phyloP scores from a whole-genome alignment of 2,329 filamentous ascomycete genomes.

The Nigrospora osmanthi region DNA sequence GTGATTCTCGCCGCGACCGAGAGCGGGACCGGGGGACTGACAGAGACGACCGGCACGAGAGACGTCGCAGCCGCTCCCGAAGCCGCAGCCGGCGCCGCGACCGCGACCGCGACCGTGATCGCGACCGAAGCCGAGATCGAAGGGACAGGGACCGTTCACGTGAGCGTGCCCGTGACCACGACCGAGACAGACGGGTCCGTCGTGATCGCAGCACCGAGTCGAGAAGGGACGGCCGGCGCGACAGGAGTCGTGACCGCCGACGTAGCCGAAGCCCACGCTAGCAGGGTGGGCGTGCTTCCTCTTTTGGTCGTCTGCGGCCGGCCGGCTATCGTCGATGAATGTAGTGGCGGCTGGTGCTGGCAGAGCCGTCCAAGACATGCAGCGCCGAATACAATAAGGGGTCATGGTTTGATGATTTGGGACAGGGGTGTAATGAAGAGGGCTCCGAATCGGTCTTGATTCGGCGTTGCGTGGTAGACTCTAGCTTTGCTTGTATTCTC shows the following conservation, averaged over 20 bases:
- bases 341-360: too few species aligned
- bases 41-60: slow-evolving; percentile 13
- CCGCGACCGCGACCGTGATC: slow-evolving; percentile 20
- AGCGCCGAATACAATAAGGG: too few species aligned
- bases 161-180: slow-evolving; percentile 15
- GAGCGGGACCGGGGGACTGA: slow-evolving; percentile 19
- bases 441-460: too few species aligned
- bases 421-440: too few species aligned
- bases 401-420: too few species aligned
- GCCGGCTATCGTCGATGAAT: too few species aligned
- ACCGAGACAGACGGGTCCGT: slow-evolving; percentile 21
- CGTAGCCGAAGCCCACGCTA: slow-evolving; percentile 18
- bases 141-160: slow-evolving; percentile 11
- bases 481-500: too few species aligned
- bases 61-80: slow-evolving; percentile 16
- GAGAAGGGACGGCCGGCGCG: slow-evolving; percentile 10
- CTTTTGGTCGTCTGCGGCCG: too few species aligned
- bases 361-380: too few species aligned
- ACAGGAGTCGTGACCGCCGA: slow-evolving; percentile 10
- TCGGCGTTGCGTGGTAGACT: too few species aligned
- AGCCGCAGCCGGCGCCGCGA: slow-evolving; percentile 26
- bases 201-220: slow-evolving; percentile 11
- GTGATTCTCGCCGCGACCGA: slow-evolving; percentile 9
- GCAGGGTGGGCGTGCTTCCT: not conserved
- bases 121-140: slow-evolving; percentile 23